A percentile compares a stretch with the other conserved stretches of the same genome.
Evolutionary conservation across 768 basidiomycete species (phyloP).

Genomic region (Crepidotus variabilis): DNA sequence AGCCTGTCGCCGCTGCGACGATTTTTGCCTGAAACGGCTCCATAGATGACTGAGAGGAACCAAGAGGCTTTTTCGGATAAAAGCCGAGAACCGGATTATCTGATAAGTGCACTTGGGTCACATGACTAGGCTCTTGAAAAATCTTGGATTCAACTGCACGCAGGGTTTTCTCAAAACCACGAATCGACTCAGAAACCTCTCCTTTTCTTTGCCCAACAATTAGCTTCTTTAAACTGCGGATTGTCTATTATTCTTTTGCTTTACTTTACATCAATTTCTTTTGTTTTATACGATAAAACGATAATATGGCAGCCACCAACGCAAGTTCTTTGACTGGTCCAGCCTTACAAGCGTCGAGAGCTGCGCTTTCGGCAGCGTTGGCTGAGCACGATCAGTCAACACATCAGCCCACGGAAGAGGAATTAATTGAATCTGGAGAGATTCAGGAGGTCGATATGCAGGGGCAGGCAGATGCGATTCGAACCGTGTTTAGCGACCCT

Average conservation of each 20-base stretch:
- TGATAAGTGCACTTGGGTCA: slow-evolving; percentile 25
- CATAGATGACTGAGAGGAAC: slow-evolving; percentile 35
- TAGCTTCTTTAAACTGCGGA: slow-evolving; percentile 8
- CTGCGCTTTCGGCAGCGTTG: slow-evolving; percentile 72
- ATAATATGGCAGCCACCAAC: slow-evolving; percentile 22
- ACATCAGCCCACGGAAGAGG: slow-evolving; percentile 28
- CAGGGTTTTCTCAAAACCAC: slow-evolving; percentile 3
- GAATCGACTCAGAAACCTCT: neutral
- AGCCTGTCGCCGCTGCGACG: slow-evolving; percentile 74
- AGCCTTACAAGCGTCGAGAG: slow-evolving; percentile 76
- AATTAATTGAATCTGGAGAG: slow-evolving; percentile 70
- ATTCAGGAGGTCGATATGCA: slow-evolving; percentile 86
- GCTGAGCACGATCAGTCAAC: slow-evolving; percentile 45
- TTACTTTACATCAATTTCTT: slow-evolving; percentile 8
- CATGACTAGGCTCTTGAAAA: neutral
- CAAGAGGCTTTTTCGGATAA: slow-evolving; percentile 3
- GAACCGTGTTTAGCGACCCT: slow-evolving; percentile 92
- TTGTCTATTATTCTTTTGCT: slow-evolving; percentile 8
- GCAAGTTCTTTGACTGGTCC: slow-evolving; percentile 56
- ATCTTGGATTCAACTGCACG: too few species aligned
- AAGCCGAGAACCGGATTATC: slow-evolving; percentile 20
- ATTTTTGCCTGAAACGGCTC: slow-evolving; percentile 77
- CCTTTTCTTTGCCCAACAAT: slow-evolving; percentile 1
- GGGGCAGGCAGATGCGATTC: slow-evolving; percentile 75
- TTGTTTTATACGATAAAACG: slow-evolving; percentile 9